Conservation (phyloP, 345 rosid genomes). For the Brassica nigra region DNA sequence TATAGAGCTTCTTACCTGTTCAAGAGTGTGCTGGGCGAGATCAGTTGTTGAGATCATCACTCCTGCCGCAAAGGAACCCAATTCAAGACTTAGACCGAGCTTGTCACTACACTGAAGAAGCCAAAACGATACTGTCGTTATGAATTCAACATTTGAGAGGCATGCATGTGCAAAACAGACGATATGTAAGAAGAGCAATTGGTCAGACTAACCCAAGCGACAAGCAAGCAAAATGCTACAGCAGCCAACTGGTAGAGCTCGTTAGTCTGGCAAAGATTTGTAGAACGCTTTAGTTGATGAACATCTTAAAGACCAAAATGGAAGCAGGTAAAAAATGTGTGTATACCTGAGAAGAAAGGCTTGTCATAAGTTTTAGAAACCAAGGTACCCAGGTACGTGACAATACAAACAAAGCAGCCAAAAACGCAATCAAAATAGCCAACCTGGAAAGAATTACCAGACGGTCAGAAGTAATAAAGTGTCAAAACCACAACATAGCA, state of each 20-base stretch:
- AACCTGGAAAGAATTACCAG: slow-evolving; percentile 51
- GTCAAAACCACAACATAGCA: slow-evolving; percentile 8
- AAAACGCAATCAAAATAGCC: slow-evolving; percentile 67
- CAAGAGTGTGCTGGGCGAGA: slow-evolving; percentile 92
- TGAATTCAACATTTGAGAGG: background rate
- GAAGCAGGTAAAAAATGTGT: slow-evolving; percentile 14
- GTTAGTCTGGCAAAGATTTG: slow-evolving; percentile 69
- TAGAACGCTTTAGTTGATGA: slow-evolving; percentile 25
- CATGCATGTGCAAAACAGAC: background rate
- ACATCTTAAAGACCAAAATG: slow-evolving; percentile 4
- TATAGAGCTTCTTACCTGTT: slow-evolving; percentile 59
- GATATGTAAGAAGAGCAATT: slow-evolving; percentile 35
- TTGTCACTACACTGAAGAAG: slow-evolving; percentile 93
- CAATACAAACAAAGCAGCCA: slow-evolving; percentile 65
- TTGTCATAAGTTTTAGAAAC: slow-evolving; percentile 86
- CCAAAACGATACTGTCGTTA: slow-evolving; percentile 20
- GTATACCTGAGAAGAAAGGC: slow-evolving; percentile 77
- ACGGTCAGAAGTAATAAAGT: background rate
- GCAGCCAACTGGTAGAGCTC: slow-evolving; percentile 98
- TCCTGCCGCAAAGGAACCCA: slow-evolving; percentile 99
- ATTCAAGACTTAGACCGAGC: slow-evolving; percentile 92
- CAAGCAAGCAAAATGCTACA: slow-evolving; percentile 96
- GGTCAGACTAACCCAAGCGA: slow-evolving; percentile 84
- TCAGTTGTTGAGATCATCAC: slow-evolving; percentile 99
- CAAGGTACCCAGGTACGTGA: slow-evolving; percentile 83